Conservation (phyloP, 306 rosid species). For the Rubus parviflorus region DNA sequence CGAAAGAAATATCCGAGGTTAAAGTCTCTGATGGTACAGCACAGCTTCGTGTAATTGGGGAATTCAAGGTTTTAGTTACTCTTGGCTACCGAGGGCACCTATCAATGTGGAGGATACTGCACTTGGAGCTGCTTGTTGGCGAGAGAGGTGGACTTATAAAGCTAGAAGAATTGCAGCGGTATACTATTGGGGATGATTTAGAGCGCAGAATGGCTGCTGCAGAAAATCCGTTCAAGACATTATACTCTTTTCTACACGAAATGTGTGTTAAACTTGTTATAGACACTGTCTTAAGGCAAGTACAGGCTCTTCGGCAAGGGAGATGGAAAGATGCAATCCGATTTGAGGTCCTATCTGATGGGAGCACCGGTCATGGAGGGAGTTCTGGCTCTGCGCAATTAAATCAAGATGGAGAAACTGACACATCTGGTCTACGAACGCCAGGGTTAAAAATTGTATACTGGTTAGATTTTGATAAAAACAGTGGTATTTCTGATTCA, state of each 20-base stretch:
- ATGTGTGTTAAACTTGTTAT: constrained; percentile 86
- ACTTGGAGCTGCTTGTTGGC: constrained; percentile 95
- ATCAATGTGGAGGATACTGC: constrained; percentile 96
- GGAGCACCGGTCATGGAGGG: constrained; percentile 60
- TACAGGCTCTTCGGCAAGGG: constrained; percentile 81
- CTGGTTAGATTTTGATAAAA: constrained; percentile 94
- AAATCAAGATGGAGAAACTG: constrained; percentile 84
- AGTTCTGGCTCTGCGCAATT: constrained; percentile 57
- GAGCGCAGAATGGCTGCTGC: constrained; percentile 97
- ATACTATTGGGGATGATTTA: constrained; percentile 84
- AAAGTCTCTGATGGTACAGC: constrained; percentile 82
- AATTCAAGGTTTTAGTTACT: constrained; percentile 82
- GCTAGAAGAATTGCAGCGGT: constrained; percentile 64
- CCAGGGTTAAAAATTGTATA: constrained; percentile 86
- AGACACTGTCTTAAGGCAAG: constrained; percentile 94
- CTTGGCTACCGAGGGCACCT: constrained; percentile 96
- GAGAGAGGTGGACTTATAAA: constrained; percentile 68
- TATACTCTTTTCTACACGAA: constrained; percentile 87
- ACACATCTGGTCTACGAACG: constrained; percentile 73
- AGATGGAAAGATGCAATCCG: constrained; percentile 98
- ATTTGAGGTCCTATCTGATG: constrained; percentile 82
- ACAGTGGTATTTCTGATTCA: constrained; percentile 51
- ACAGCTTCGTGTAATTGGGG: constrained; percentile 76
- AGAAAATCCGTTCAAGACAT: constrained; percentile 74
- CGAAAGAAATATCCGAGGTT: constrained; percentile 76